Evolutionary conservation across 768 basidiomycete species (phyloP).

Genomic region (Terana coerulea): DNA sequence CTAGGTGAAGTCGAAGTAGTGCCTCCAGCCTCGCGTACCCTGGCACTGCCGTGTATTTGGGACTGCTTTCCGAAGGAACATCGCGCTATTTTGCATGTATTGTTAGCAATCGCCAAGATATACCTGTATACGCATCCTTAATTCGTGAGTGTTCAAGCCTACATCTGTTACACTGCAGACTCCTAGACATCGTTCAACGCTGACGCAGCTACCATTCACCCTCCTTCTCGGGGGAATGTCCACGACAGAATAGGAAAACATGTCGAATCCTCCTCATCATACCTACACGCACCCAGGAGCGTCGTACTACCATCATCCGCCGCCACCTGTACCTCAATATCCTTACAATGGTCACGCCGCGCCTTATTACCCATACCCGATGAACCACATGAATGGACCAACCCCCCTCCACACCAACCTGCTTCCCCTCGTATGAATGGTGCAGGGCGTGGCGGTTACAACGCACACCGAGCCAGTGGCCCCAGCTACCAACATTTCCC

Average conservation of each 20-base stretch:
- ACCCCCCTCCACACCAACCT: constrained; percentile 31
- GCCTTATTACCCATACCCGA: constrained; percentile 29
- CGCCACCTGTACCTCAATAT: constrained; percentile 25
- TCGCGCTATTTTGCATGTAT: constrained; percentile 7
- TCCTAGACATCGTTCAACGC: not conserved
- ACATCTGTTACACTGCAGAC: too few species aligned
- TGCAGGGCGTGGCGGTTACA: constrained; percentile 32
- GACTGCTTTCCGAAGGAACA: not conserved
- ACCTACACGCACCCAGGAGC: constrained; percentile 32
- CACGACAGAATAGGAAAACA: constrained; percentile 10
- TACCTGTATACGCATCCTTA: not conserved
- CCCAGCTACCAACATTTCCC: constrained; percentile 38
- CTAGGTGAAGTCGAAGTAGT: too few species aligned
- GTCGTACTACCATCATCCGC: constrained; percentile 28
- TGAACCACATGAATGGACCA: constrained; percentile 39
- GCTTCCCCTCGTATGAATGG: constrained; percentile 34
- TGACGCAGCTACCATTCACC: not conserved
- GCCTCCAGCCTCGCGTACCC: too few species aligned
- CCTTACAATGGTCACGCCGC: constrained; percentile 20
- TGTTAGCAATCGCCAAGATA: constrained; percentile 4
- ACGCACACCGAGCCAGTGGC: constrained; percentile 33
- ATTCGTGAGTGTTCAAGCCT: not conserved
- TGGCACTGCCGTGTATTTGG: too few species aligned
- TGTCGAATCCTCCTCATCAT: constrained; percentile 30
- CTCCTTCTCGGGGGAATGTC: not conserved